Conservation (phyloP, 768 basidiomycete species). For the Amanita brunnescens region DNA sequence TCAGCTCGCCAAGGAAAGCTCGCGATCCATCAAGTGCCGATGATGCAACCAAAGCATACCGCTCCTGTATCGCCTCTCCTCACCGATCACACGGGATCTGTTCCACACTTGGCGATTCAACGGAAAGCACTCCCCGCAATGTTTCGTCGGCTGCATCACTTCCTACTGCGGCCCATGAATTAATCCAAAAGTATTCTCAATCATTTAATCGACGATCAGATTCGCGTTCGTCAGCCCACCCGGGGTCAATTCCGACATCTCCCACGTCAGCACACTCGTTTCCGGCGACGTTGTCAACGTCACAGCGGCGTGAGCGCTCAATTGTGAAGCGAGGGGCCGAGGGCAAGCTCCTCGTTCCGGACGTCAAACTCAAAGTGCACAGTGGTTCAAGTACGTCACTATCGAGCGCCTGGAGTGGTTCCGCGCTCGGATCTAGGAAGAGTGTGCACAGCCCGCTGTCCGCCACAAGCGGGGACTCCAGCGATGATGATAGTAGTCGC, state of each 20-base stretch:
- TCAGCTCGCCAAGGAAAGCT: slow-evolving; percentile 32
- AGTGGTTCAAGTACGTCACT: slow-evolving; percentile 29
- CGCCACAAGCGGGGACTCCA: slow-evolving; percentile 15
- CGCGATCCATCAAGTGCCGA: slow-evolving; percentile 22
- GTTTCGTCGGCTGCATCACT: slow-evolving; percentile 10
- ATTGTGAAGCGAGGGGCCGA: slow-evolving; percentile 53
- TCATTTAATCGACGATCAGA: slow-evolving; percentile 49
- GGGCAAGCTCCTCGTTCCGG: slow-evolving; percentile 50
- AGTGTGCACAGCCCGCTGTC: slow-evolving; percentile 28
- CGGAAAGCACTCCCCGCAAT: slow-evolving; percentile 11
- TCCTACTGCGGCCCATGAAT: slow-evolving; percentile 30
- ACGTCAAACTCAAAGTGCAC: slow-evolving; percentile 32
- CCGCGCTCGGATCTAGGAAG: slow-evolving; percentile 14
- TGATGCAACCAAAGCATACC: slow-evolving; percentile 27
- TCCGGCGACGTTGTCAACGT: slow-evolving; percentile 24
- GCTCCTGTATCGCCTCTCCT: slow-evolving; percentile 41
- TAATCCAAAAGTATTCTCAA: slow-evolving; percentile 47
- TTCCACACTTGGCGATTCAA: slow-evolving; percentile 33
- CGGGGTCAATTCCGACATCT: slow-evolving; percentile 24
- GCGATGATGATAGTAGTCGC: slow-evolving; percentile 22
- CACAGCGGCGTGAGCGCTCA: slow-evolving; percentile 37
- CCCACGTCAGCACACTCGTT: slow-evolving; percentile 27
- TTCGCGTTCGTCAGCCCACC: slow-evolving; percentile 34
- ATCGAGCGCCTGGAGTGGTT: slow-evolving; percentile 24
- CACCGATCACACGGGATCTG: slow-evolving; percentile 41